Percentiles rank a stretch among this genome's conserved stretches.
Evolutionary conservation across 2,329 filamentous ascomycete species (phyloP).

Genomic region (Aspergillus aculeatus): DNA sequence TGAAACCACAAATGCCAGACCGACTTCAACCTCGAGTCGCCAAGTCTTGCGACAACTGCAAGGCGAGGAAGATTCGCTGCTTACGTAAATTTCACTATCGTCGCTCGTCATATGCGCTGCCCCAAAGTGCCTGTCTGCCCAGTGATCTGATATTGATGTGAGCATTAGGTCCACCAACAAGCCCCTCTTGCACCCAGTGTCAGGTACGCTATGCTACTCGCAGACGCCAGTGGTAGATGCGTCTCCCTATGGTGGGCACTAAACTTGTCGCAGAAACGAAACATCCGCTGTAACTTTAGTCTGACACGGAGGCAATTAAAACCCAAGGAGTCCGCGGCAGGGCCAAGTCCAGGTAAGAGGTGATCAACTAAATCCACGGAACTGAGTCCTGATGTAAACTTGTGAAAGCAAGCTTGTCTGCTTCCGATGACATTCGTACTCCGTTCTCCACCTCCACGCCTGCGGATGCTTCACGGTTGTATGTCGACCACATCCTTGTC

Average conservation of each 20-base stretch:
- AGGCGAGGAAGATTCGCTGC: neutral
- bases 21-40: neutral
- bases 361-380: too few relatives aligned
- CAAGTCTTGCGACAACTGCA: neutral
- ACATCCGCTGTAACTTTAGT: neutral
- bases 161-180: neutral
- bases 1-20: neutral
- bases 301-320: neutral
- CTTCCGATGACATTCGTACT: neutral
- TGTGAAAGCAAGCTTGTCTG: neutral
- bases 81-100: neutral
- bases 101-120: neutral
- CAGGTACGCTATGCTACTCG: neutral
- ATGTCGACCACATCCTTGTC: neutral
- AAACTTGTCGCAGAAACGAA: neutral
- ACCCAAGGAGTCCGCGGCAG: neutral
- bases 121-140: neutral
- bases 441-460: neutral
- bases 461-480: neutral
- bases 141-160: neutral
- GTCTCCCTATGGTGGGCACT: too few relatives aligned
- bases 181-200: neutral
- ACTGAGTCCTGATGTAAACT: neutral
- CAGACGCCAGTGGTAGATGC: too few relatives aligned
- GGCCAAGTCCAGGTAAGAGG: neutral